phyloP scores from a whole-genome alignment of 768 basidiomycete species.

The Ramaria sp. region DNA sequence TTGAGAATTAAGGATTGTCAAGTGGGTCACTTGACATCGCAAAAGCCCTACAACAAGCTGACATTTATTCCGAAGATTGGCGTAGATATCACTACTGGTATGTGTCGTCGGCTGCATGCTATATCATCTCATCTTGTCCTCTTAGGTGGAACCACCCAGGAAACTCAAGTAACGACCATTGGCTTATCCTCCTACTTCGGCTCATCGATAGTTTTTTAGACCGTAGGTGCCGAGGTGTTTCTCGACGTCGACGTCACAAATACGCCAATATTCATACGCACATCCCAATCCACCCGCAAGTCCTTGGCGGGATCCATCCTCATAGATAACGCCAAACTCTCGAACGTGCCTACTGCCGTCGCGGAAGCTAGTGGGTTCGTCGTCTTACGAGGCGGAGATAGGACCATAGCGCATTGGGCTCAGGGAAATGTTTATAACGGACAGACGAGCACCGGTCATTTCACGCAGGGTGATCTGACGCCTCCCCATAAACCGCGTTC shows the following conservation, averaged over 20 bases:
- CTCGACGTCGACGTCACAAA: constrained; percentile 5
- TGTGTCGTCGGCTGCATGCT: neutral
- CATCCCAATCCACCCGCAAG: constrained; percentile 25
- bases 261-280: constrained; percentile 7
- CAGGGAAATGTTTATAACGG: constrained; percentile 67
- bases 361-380: constrained; percentile 39
- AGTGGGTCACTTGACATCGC: neutral
- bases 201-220: neutral
- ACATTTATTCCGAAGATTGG: neutral
- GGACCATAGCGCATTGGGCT: constrained; percentile 51
- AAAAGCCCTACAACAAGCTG: neutral
- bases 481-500: constrained; percentile 43
- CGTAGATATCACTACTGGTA: constrained; percentile 1
- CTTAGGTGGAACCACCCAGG: neutral
- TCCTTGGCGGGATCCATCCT: constrained; percentile 47
- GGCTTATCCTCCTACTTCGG: neutral
- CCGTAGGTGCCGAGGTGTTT: constrained; percentile 3
- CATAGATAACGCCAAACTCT: constrained; percentile 51
- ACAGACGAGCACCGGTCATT: constrained; percentile 28
- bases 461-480: constrained; percentile 34
- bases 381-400: constrained; percentile 47
- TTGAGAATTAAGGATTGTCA: constrained; percentile 5
- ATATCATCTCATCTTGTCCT: neutral
- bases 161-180: neutral
- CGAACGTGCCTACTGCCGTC: constrained; percentile 53